Evolutionary conservation across 345 rosid species (phyloP).

Genomic region (Bruguiera gymnorhiza): DNA sequence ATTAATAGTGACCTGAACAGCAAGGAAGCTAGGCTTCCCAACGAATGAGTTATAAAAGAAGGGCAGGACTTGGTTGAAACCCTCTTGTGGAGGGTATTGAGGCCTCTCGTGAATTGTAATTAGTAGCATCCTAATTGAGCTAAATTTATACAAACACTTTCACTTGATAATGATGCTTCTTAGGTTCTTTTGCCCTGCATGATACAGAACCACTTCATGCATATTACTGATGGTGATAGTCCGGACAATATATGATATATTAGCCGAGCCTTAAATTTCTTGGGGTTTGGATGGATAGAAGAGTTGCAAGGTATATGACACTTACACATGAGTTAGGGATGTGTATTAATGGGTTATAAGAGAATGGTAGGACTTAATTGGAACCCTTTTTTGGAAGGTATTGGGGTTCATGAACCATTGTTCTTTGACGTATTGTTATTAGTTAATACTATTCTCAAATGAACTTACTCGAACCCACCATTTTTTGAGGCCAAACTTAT

Average conservation of each 20-base stretch:
- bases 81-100: background rate
- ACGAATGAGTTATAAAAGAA: background rate
- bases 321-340: too few species aligned
- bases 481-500: background rate
- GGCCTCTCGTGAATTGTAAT: background rate
- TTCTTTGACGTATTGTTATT: background rate
- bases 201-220: background rate
- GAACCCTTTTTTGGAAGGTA: too few species aligned
- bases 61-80: background rate
- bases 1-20: too few species aligned
- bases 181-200: background rate
- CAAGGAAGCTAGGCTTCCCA: too few species aligned
- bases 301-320: too few species aligned
- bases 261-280: too few species aligned
- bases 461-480: too few species aligned
- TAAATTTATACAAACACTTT: background rate
- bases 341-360: too few species aligned
- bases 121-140: background rate
- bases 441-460: background rate
- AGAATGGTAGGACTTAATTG: too few species aligned
- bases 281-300: too few species aligned
- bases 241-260: background rate
- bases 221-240: background rate
- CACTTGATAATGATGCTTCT: background rate
- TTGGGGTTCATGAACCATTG: background rate